Conservation (phyloP, 257 asterid genomes). For the Dorcoceras hygrometricum region DNA sequence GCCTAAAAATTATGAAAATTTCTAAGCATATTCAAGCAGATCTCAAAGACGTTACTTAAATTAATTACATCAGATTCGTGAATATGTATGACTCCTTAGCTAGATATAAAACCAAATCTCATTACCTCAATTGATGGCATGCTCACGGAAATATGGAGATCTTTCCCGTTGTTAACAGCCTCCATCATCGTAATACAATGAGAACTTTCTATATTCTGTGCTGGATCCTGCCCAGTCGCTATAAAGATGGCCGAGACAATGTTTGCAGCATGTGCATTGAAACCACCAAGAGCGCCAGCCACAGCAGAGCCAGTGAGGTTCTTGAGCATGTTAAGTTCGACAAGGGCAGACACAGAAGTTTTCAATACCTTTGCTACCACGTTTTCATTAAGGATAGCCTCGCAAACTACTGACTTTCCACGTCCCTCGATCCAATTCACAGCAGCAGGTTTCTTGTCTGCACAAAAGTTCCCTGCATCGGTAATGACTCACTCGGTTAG, state of each 20-base stretch:
- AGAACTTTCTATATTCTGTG: constrained; percentile 42
- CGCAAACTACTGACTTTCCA: constrained; percentile 44
- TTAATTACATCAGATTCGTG: not conserved
- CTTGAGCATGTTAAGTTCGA: constrained; percentile 48
- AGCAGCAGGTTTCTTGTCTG: constrained; percentile 44
- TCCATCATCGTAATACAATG: constrained; percentile 54
- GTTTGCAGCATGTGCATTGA: constrained; percentile 44
- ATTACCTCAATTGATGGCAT: constrained; percentile 44
- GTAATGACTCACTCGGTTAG: not conserved
- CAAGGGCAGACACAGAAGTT: constrained; percentile 39
- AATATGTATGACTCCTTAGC: not conserved
- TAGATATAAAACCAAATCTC: not conserved
- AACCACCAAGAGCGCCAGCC: constrained; percentile 49
- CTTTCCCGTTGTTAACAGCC: constrained; percentile 38
- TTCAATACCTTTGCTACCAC: constrained; percentile 40
- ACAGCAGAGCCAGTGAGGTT: constrained; percentile 45
- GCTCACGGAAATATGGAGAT: constrained; percentile 41
- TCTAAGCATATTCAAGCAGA: not conserved
- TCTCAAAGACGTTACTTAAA: too few species aligned
- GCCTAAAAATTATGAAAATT: not conserved
- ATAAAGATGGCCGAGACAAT: constrained; percentile 37
- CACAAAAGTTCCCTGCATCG: not conserved
- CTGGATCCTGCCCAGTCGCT: constrained; percentile 45
- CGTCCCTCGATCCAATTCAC: constrained; percentile 49
- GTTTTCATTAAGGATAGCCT: constrained; percentile 35